These are phyloP conservation scores for Chlorella variabilis DNA, from an alignment of 163 green algal species.

Conservation along the genomic window DNA sequence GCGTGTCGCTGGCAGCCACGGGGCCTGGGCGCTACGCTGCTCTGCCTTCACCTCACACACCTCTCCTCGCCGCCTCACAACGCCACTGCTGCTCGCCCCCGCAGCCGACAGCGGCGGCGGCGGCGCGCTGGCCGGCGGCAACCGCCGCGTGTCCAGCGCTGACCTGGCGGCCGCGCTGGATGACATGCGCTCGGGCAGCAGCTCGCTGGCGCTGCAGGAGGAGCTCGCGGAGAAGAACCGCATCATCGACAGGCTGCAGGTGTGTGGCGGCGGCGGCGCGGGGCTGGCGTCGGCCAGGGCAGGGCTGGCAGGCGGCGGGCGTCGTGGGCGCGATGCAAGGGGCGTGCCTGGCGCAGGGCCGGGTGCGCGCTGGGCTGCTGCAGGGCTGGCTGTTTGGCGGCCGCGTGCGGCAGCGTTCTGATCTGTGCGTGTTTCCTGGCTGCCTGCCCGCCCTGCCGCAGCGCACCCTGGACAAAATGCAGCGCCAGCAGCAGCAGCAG, in stretches of 20 bases:
- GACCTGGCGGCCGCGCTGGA: conserved; percentile 12
- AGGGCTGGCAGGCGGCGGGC: too few species aligned
- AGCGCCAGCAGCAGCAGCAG: conserved; percentile 9
- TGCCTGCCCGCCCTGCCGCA: conserved; percentile 5
- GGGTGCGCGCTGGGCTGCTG: too few species aligned
- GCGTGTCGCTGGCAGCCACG: too few species aligned
- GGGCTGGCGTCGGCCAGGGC: too few species aligned
- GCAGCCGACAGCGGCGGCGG: conserved; percentile 16
- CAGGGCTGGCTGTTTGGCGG: neutral
- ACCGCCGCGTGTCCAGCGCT: neutral
- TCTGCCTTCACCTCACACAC: too few species aligned
- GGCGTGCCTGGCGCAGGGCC: too few species aligned
- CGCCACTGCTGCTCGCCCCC: neutral
- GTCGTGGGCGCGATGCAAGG: too few species aligned
- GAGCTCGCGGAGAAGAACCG: conserved; percentile 36
- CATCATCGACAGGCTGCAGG: conserved; percentile 36
- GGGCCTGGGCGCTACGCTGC: too few species aligned
- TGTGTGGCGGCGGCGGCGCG: neutral
- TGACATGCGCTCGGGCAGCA: conserved; percentile 22
- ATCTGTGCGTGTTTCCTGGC: neutral
- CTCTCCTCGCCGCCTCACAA: too few species aligned
- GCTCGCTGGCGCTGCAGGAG: conserved; percentile 4
- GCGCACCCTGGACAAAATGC: conserved; percentile 26
- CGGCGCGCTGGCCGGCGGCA: neutral
- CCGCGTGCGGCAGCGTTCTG: neutral